These are phyloP conservation scores for Pythium aphanidermatum DNA, from an alignment of 352 stramenopile species.

Conservation along the genomic window DNA sequence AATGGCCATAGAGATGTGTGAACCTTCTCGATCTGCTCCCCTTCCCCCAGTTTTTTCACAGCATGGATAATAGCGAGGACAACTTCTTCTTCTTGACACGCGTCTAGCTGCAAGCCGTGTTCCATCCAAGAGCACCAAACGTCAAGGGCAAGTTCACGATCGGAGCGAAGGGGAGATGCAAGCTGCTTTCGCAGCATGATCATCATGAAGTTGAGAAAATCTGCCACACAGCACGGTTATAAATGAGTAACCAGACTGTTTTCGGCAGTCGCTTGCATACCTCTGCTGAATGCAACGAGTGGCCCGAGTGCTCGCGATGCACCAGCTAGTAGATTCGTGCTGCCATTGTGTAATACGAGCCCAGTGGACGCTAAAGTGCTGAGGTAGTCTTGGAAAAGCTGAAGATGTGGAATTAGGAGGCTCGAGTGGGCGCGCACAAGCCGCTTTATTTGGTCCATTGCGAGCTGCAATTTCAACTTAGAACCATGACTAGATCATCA, in stretches of 20 bases:
- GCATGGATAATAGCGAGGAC: conserved; percentile 17
- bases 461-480: not conserved
- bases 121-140: conserved; percentile 72
- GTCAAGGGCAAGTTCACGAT: conserved; percentile 58
- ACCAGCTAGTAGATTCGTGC: not conserved
- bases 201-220: conserved; percentile 80
- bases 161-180: conserved; percentile 30
- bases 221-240: conserved; percentile 17
- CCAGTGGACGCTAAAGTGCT: conserved; percentile 25
- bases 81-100: conserved; percentile 52
- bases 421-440: conserved; percentile 6
- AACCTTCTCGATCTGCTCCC: too few relatives aligned
- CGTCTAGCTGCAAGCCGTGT: conserved; percentile 30
- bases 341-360: too few relatives aligned
- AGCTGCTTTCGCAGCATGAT: conserved; percentile 73
- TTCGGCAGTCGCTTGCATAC: not conserved
- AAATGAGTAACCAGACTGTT: not conserved
- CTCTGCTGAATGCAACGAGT: conserved; percentile 8
- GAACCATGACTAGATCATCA: not conserved
- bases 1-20: too few relatives aligned
- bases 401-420: conserved; percentile 24
- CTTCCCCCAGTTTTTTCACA: too few relatives aligned
- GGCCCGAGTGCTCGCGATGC: conserved; percentile 4
- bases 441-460: not conserved
- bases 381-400: conserved; percentile 65